Conservation (phyloP, 306 rosid genomes). For the Albizia julibrissin region DNA sequence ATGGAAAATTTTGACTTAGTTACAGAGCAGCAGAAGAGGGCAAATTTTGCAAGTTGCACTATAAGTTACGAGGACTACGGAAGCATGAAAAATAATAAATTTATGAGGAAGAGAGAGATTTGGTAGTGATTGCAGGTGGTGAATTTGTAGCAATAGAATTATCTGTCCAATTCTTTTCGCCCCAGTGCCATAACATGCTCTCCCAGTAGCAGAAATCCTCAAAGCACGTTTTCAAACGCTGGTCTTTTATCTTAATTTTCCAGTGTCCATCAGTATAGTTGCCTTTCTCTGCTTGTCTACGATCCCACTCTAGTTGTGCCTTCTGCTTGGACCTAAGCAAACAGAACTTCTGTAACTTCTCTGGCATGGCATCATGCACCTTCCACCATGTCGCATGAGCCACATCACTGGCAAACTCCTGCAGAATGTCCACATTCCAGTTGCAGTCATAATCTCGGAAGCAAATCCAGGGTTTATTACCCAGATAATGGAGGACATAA, state of each 20-base stretch:
- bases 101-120: constrained; percentile 30
- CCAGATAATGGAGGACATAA: constrained; percentile 65
- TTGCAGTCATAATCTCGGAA: constrained; percentile 79
- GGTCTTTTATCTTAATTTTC: constrained; percentile 57
- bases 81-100: background rate
- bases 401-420: constrained; percentile 67
- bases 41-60: background rate
- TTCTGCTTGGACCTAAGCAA: constrained; percentile 66
- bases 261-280: constrained; percentile 65
- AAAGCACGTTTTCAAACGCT: constrained; percentile 48
- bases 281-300: constrained; percentile 60
- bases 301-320: constrained; percentile 66
- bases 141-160: constrained; percentile 44
- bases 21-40: background rate
- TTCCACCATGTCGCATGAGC: constrained; percentile 70
- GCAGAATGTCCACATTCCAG: constrained; percentile 62
- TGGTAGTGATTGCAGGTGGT: constrained; percentile 32
- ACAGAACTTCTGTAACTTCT: constrained; percentile 55
- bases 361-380: constrained; percentile 68
- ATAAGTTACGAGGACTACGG: background rate
- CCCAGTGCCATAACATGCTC: constrained; percentile 67
- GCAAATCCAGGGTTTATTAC: constrained; percentile 71
- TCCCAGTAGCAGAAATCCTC: constrained; percentile 74
- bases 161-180: constrained; percentile 60
- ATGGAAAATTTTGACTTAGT: background rate